A percentile compares a stretch with the other conserved stretches of the same genome.
phyloP scores from a whole-genome alignment of 176 grass and related monocot genomes.

The Lolium rigidum region DNA sequence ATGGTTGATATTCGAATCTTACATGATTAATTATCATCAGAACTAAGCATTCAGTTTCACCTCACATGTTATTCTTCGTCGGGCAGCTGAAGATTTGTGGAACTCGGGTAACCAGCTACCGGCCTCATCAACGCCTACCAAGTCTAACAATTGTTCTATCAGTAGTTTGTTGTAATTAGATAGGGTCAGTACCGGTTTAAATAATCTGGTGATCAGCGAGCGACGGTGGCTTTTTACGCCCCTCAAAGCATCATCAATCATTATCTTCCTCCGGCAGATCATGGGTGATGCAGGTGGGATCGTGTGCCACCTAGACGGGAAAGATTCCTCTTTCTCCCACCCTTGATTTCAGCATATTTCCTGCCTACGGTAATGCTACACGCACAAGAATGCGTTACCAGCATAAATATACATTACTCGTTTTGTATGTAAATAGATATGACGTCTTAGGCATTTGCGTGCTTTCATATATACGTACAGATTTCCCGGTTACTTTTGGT shows the following conservation, averaged over 20 bases:
- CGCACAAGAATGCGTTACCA: neutral
- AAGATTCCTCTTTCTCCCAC: conserved; percentile 56
- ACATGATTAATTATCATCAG: neutral
- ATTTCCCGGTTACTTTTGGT: no score
- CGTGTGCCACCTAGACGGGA: conserved; percentile 70
- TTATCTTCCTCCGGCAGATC: conserved; percentile 58
- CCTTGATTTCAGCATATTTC: conserved; percentile 50
- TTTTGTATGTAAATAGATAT: no score
- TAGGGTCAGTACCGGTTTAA: neutral
- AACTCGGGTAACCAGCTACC: neutral
- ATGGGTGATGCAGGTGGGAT: conserved; percentile 64
- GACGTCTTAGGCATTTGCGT: no score
- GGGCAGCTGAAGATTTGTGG: neutral
- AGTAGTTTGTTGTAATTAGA: conserved; percentile 5
- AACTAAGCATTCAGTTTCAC: neutral
- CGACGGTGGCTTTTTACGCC: conserved; percentile 33
- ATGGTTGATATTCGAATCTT: no score
- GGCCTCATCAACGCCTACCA: neutral
- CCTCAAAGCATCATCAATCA: conserved; percentile 72
- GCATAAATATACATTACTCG: neutral
- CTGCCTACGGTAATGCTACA: conserved; percentile 17
- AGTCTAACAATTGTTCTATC: neutral
- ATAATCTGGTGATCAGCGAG: conserved; percentile 31
- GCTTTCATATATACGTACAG: no score
- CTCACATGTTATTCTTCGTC: neutral